Conservation (phyloP, 1,284 basidiomycete genomes). For the Leccinum pachyderme region DNA sequence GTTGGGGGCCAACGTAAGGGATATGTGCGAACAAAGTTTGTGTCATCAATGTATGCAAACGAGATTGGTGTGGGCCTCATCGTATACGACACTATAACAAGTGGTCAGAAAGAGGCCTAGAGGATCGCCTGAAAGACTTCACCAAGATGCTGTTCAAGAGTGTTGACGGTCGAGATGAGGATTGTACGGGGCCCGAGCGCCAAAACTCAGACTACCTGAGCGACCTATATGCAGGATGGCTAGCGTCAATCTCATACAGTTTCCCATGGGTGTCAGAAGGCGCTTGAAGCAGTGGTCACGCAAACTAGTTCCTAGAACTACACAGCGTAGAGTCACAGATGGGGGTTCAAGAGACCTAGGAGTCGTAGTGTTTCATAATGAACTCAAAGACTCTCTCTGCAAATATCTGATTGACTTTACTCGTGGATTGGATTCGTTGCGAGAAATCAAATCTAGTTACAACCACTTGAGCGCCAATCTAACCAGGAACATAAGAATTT, state of each 20-base stretch:
- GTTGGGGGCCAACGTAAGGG: background rate
- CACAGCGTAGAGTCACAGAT: background rate
- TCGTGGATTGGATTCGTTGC: background rate
- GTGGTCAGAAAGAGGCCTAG: background rate
- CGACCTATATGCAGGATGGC: background rate
- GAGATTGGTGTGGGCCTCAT: background rate
- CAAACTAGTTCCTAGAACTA: background rate
- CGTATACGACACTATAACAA: background rate
- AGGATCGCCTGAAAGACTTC: background rate
- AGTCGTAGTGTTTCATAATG: background rate
- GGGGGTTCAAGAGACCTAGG: background rate
- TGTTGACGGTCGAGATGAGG: background rate
- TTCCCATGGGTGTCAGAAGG: background rate
- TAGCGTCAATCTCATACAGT: background rate
- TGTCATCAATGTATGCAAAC: background rate
- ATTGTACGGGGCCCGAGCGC: background rate
- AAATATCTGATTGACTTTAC: background rate
- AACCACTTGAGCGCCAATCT: background rate
- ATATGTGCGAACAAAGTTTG: background rate
- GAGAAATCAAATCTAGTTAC: background rate
- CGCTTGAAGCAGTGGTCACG: background rate
- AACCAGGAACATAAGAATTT: background rate
- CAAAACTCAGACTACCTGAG: background rate
- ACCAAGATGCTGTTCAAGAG: background rate
- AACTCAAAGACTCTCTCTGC: background rate